phyloP scores from a whole-genome alignment of 176 grass and related monocot genomes.

The Lolium perenne region DNA sequence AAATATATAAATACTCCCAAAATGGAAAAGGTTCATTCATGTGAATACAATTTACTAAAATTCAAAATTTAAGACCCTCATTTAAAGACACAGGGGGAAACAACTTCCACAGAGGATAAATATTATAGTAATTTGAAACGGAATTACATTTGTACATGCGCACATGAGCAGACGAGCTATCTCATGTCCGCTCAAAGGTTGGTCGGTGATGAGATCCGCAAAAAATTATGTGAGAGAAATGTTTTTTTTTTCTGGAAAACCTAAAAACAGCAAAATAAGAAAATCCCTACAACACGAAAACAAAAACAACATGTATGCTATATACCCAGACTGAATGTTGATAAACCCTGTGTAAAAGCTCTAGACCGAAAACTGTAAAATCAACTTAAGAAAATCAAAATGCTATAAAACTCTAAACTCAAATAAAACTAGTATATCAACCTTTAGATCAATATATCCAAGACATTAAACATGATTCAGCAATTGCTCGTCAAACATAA shows the following conservation, averaged over 20 bases:
- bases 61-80: neutral
- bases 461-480: neutral
- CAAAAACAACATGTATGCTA: neutral
- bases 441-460: neutral
- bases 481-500: neutral
- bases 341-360: neutral
- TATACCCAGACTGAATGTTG: neutral
- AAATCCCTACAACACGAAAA: neutral
- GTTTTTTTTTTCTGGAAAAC: neutral
- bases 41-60: neutral
- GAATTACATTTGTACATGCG: too few species aligned
- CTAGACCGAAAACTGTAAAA: neutral
- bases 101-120: neutral
- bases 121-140: neutral
- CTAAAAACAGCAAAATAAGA: neutral
- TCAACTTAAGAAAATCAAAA: neutral
- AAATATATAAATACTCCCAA: conserved; percentile 9
- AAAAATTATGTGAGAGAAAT: too few species aligned
- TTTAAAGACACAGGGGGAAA: neutral
- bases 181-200: too few species aligned
- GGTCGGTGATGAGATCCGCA: too few species aligned
- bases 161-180: too few species aligned
- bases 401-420: neutral
- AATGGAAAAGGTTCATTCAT: neutral
- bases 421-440: neutral